Percentiles rank a stretch among this genome's conserved stretches.
Evolutionary conservation across 768 basidiomycete genomes (phyloP).

Genomic region (Lentinula raphanica): DNA sequence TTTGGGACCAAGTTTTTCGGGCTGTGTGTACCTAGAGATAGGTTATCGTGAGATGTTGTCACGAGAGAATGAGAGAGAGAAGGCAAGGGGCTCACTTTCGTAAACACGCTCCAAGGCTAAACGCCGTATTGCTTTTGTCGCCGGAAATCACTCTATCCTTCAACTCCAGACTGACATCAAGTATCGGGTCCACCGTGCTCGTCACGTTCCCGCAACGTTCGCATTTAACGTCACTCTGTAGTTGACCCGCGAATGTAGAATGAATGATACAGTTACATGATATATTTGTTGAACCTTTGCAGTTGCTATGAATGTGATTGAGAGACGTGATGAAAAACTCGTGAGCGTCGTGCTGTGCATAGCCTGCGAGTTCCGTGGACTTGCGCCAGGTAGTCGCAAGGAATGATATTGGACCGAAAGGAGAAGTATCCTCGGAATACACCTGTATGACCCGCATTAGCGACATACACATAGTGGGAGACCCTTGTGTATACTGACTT

Average conservation of each 20-base stretch:
- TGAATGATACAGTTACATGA: slow-evolving; percentile 91
- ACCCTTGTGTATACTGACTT: slow-evolving; percentile 32
- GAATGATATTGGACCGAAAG: slow-evolving; percentile 80
- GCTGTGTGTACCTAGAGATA: slow-evolving; percentile 79
- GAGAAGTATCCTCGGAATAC: slow-evolving; percentile 50
- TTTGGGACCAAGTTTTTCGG: slow-evolving; percentile 77
- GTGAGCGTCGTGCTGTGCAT: slow-evolving; percentile 93
- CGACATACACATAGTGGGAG: background rate
- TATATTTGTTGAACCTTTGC: slow-evolving; percentile 67
- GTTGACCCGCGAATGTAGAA: slow-evolving; percentile 78
- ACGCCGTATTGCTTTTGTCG: background rate
- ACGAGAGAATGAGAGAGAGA: no score
- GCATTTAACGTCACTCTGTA: slow-evolving; percentile 88
- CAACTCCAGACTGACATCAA: slow-evolving; percentile 87
- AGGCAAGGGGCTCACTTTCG: slow-evolving; percentile 55
- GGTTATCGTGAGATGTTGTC: no score
- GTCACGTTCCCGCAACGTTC: slow-evolving; percentile 77
- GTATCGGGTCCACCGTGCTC: slow-evolving; percentile 79
- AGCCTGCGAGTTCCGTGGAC: slow-evolving; percentile 79
- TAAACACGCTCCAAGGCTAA: slow-evolving; percentile 59
- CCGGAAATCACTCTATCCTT: slow-evolving; percentile 26
- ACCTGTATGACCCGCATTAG: slow-evolving; percentile 31
- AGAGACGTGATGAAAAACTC: slow-evolving; percentile 80
- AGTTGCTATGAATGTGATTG: slow-evolving; percentile 82
- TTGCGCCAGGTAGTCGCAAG: slow-evolving; percentile 80